Evolutionary conservation across 208 protist species (phyloP), one percentile per base, ranked within the genome.

Genomic region (Crithidia thermophila): DNA sequence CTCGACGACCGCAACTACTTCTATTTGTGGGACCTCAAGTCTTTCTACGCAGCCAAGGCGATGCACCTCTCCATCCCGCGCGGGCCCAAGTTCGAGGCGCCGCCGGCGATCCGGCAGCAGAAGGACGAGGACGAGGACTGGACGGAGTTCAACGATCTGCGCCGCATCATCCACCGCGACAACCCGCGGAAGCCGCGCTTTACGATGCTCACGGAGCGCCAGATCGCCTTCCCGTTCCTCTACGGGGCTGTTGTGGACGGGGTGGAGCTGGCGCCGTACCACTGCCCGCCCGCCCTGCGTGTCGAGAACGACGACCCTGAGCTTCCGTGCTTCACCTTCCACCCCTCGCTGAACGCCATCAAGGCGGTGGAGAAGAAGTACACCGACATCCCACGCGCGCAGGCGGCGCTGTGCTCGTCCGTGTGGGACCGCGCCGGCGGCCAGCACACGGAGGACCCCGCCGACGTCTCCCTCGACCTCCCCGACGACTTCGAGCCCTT

Each of bases 121-220:
- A 43, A 75, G 31, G 72, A 72, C 68, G 99, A 99, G 75, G 94
- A 98, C 53, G 98, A 99, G 67, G 98, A 99, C 82, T 99, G 99
- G 98, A 99, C 99, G 72, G 99, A 99, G 81, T 99, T 99, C 86
- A 99, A 99, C 72, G 99, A 99, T 80, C 98, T 99, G 72, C 98
- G 99, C 68, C 99, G 99, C 78, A 94, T 99, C 47, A 99, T 99
- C 78, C 97, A 99, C 66, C 93, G 99, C 47, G 94, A 99, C 68
- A 83, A 97, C 73, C 89, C 89, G 3, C 79, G 83, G 34, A 90
- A 91, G 69, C 91, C 91, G 27, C 88, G 87, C 33, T 94, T 94
- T 56, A 98, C 96, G 30, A 99, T 99, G 80, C 87, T 99, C 55
- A 99, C 99, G 8, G 99, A 99, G 86, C 99, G 99, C 60, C 95